A percentile compares a stretch with the other conserved stretches of the same genome.
Evolutionary conservation across 192 early-diverging fungal genomes (phyloP).

Genomic region (Coemansia sp.): DNA sequence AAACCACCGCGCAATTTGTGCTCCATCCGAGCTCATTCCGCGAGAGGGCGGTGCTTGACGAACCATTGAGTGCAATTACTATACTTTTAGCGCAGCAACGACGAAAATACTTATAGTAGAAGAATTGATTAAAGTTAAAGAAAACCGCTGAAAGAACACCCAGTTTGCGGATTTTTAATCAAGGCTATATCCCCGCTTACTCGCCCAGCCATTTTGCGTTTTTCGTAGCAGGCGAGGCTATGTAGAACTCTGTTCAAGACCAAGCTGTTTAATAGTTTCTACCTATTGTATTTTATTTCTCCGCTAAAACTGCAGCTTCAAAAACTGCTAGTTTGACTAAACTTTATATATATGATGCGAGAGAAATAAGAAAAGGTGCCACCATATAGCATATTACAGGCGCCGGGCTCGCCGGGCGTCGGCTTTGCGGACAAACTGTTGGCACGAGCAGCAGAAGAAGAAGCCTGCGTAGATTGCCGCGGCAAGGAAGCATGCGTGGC

Average conservation of each 20-base stretch:
- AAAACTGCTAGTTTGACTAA: no score
- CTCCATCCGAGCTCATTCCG: constrained; percentile 21
- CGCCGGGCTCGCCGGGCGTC: constrained; percentile 45
- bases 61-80: constrained; percentile 2
- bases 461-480: constrained; percentile 50
- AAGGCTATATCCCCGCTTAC: no score
- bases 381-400: constrained; percentile 15
- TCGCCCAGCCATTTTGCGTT: no score
- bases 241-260: no score
- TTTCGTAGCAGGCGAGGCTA: no score
- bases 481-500: constrained; percentile 49
- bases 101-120: not conserved
- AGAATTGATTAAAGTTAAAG: constrained; percentile 6
- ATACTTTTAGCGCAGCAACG: not conserved
- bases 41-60: constrained; percentile 7
- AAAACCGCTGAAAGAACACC: no score
- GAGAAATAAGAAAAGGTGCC: not conserved
- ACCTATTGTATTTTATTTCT: no score
- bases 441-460: constrained; percentile 53
- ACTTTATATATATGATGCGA: not conserved
- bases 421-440: constrained; percentile 38
- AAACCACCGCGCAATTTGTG: constrained; percentile 29
- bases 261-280: no score
- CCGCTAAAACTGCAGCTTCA: no score
- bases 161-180: no score